phyloP scores from a whole-genome alignment of 805 yeast genomes.

The Wickerhamomyces silvicola region DNA sequence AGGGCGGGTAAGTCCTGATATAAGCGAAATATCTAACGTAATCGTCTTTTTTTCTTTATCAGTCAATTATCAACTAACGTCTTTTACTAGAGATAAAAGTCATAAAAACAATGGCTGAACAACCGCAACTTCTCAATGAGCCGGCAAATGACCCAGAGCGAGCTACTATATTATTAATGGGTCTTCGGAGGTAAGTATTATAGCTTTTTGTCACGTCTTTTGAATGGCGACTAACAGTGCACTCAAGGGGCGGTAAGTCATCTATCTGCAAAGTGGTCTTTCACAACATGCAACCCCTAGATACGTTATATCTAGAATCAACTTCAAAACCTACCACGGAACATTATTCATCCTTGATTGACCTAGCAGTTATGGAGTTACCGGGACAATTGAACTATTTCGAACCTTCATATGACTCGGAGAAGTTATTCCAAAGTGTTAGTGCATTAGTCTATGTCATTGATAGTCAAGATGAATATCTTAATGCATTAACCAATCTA shows the following conservation, averaged over 20 bases:
- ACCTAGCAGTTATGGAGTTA: conserved; percentile 83
- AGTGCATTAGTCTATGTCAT: conserved; percentile 93
- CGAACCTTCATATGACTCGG: conserved; percentile 79
- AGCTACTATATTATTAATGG: conserved; percentile 85
- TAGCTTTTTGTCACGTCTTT: background rate
- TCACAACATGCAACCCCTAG: conserved; percentile 93
- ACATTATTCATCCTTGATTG: conserved; percentile 75
- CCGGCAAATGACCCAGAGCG: conserved; percentile 44
- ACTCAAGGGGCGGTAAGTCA: conserved; percentile 69
- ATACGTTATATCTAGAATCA: conserved; percentile 82
- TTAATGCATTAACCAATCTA: conserved; percentile 83
- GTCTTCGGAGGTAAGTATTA: conserved; percentile 53
- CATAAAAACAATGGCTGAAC: conserved; percentile 1
- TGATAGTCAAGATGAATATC: conserved; percentile 92
- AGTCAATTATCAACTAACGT: too few relatives aligned
- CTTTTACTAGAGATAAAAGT: background rate
- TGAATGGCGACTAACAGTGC: conserved; percentile 1
- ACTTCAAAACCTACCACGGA: conserved; percentile 87
- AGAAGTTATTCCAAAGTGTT: conserved; percentile 67
- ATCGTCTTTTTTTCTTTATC: too few relatives aligned
- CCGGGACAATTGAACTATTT: conserved; percentile 92
- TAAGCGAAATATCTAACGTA: too few relatives aligned
- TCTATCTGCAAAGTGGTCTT: conserved; percentile 94
- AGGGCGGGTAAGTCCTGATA: too few relatives aligned
- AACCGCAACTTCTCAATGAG: conserved; percentile 6